phyloP scores from a whole-genome alignment of 2,329 filamentous ascomycete genomes.

The Fusarium citri region DNA sequence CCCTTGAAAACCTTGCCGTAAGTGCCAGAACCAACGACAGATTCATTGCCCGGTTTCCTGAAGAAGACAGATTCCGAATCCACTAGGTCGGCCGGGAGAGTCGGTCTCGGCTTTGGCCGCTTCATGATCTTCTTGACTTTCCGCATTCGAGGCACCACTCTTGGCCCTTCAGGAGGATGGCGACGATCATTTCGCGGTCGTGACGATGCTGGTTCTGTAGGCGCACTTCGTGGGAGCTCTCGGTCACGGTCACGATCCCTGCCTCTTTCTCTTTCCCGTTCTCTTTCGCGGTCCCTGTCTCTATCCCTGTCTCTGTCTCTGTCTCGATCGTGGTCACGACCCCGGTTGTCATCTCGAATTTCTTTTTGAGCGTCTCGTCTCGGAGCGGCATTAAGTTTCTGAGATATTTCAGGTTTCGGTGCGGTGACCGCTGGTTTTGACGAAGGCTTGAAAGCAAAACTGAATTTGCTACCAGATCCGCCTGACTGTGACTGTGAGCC shows the following conservation, averaged over 20 bases:
- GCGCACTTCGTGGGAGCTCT: conserved; percentile 62
- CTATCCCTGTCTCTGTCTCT: conserved; percentile 51
- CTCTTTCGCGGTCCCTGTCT: conserved; percentile 52
- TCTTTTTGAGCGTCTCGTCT: conserved; percentile 53
- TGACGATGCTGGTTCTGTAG: conserved; percentile 66
- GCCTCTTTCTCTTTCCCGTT: conserved; percentile 54
- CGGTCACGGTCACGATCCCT: conserved; percentile 47
- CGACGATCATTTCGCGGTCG: conserved; percentile 54
- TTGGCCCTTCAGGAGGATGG: conserved; percentile 52
- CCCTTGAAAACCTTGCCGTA: conserved; percentile 97
- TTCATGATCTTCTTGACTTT: conserved; percentile 76
- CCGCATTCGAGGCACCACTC: conserved; percentile 63
- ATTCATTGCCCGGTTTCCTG: conserved; percentile 96
- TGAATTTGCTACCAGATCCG: conserved; percentile 77
- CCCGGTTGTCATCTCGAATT: conserved; percentile 54
- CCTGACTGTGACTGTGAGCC: conserved; percentile 45
- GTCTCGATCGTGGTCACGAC: conserved; percentile 43
- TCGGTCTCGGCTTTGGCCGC: conserved; percentile 77
- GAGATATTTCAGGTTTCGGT: conserved; percentile 74
- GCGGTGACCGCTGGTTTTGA: conserved; percentile 67
- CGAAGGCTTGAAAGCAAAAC: conserved; percentile 89
- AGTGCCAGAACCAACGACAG: conserved; percentile 93
- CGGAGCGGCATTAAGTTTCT: conserved; percentile 74
- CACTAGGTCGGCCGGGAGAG: conserved; percentile 76
- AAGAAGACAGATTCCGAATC: conserved; percentile 91